Base-by-base conservation (phyloP, 2,329 filamentous ascomycete species). In the Lachnellula suecica region DNA sequence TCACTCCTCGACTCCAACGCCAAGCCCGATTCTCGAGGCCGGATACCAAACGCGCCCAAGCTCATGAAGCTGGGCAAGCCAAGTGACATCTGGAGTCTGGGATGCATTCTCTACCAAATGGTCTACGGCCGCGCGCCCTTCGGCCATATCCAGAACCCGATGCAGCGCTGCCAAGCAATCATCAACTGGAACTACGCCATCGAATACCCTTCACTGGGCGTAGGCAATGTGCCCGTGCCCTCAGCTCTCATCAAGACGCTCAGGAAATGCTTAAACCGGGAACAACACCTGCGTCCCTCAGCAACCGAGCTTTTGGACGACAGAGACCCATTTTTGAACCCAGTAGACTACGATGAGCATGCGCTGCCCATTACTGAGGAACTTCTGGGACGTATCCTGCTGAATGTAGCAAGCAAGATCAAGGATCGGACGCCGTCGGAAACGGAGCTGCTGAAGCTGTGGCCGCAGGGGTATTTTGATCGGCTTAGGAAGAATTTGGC, bases 51-150 rank as follows among this genome's bases (percentile, higher is more conserved):
- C 62, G 62, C 62, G 20, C 79, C 83, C 13, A 95, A 92, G 69
- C 79, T 97, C 54, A 94, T 97, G 85, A 96, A 96, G 69, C 79
- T 99, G 6, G 95, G 94, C 54, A 97, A 97, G 66, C 90, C 94
- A 6, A 94, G 88, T 61, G 94, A 99, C 69, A 86, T 99, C 17
- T 99, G 94, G 94, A 93, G 88, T 68, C 73, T 99, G 13, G 94
- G 94, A 17, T 99, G 94, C 67, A 97, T 99, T 56, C 77, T 99
- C 13, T 99, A 96, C 73, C 93, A 97, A 68, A 95, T 99, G 89
- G 89, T 93, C 1, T 99, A 99, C 67, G 94, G 94, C n/a, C 81
- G 87, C n/a, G 88, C 91, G 3, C 94, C 94, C 0, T 99, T 99
- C 66, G 91, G 87, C 13, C 92, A 97, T 67, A 95, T 99, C 61